phyloP scores from a whole-genome alignment of 192 early-diverging fungal genomes.

The Ramicandelaber brevisporus region DNA sequence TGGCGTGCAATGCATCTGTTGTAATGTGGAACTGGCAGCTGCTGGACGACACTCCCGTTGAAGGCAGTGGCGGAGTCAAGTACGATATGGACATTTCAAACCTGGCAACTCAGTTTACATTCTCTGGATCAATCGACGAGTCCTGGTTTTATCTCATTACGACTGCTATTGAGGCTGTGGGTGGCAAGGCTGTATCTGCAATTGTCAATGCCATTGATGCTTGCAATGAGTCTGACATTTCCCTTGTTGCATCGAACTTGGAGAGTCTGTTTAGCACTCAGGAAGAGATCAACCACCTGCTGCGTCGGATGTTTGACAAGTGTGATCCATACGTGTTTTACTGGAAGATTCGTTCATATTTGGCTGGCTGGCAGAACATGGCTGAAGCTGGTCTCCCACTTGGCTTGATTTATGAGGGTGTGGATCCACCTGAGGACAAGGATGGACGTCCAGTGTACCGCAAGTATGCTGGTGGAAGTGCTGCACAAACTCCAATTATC shows the following conservation, averaged over 20 bases:
- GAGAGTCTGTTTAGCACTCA: constrained; percentile 23
- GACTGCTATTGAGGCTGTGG: constrained; percentile 61
- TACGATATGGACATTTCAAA: constrained; percentile 49
- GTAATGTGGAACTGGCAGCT: constrained; percentile 79
- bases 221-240: constrained; percentile 21
- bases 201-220: constrained; percentile 41
- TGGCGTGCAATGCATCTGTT: constrained; percentile 64
- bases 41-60: too few species aligned
- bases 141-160: constrained; percentile 93
- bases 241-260: constrained; percentile 19
- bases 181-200: constrained; percentile 32
- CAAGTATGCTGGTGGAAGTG: constrained; percentile 71
- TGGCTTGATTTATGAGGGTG: constrained; percentile 83
- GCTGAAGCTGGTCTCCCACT: constrained; percentile 56
- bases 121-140: constrained; percentile 74
- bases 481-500: constrained; percentile 82
- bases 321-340: constrained; percentile 92
- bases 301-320: constrained; percentile 70
- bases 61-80: too few species aligned
- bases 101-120: constrained; percentile 54
- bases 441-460: constrained; percentile 21
- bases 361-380: constrained; percentile 82
- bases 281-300: constrained; percentile 18
- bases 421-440: constrained; percentile 20
- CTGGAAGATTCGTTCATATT: constrained; percentile 69